phyloP scores from a whole-genome alignment of 306 rosid genomes.

The Malus domestica region DNA sequence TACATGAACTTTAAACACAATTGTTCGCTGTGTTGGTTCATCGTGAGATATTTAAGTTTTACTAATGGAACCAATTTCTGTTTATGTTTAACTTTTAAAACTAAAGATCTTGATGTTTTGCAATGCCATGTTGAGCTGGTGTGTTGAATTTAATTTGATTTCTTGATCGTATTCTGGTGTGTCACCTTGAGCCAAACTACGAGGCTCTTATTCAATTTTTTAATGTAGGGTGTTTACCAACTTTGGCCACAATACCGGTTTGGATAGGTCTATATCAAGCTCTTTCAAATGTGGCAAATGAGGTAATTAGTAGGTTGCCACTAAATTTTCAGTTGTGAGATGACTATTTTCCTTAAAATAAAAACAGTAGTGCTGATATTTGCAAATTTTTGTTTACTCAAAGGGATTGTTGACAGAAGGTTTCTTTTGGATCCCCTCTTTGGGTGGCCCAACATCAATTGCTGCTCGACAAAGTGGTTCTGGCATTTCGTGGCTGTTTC shows the following conservation, averaged over 20 bases:
- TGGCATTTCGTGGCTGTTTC: conserved; percentile 92
- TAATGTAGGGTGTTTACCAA: conserved; percentile 79
- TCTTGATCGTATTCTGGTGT: background rate
- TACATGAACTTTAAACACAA: background rate
- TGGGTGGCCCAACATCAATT: conserved; percentile 93
- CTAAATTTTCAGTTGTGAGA: background rate
- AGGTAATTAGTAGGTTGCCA: conserved; percentile 38
- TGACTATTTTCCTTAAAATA: background rate
- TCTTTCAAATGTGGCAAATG: conserved; percentile 97
- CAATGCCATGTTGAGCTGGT: background rate
- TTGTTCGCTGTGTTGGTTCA: background rate
- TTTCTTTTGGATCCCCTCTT: conserved; percentile 97
- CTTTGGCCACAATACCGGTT: conserved; percentile 97
- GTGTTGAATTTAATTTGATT: background rate
- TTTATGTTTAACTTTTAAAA: background rate
- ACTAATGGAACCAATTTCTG: background rate
- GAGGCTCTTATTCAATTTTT: background rate
- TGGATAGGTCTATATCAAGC: conserved; percentile 99
- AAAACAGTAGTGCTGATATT: conserved; percentile 22
- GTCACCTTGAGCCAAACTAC: background rate
- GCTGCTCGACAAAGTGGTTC: conserved; percentile 98
- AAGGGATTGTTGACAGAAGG: conserved; percentile 98
- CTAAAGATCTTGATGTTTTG: background rate
- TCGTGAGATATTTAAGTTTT: background rate
- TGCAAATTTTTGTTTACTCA: conserved; percentile 16